Percentiles rank a stretch among this genome's conserved stretches.
Evolutionary conservation across 331 rosid species (phyloP).

Genomic region (Rhamnella rubrinervis): DNA sequence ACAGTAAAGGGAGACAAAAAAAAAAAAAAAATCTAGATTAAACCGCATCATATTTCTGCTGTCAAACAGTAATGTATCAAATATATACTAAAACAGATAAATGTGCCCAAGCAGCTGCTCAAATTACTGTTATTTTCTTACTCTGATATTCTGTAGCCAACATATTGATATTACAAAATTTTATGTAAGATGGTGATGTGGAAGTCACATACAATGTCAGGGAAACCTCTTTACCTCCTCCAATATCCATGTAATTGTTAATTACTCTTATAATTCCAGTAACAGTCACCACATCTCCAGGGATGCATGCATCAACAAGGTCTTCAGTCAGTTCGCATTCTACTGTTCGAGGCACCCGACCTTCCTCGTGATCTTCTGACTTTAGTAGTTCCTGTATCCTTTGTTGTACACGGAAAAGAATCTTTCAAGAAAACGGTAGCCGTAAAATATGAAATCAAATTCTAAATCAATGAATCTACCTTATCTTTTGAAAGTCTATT

Average conservation of each 20-base stretch:
- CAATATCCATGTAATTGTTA: constrained; percentile 92
- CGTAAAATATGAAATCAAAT: background rate
- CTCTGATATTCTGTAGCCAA: too few species aligned
- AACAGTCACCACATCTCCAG: constrained; percentile 96
- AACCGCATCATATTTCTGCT: too few species aligned
- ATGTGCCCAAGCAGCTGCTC: too few species aligned
- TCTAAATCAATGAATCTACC: constrained; percentile 36
- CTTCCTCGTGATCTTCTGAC: constrained; percentile 97
- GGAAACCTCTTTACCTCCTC: constrained; percentile 67
- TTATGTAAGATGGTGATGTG: background rate
- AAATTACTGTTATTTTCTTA: too few species aligned
- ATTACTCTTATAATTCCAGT: constrained; percentile 88
- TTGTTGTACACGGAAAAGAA: constrained; percentile 4
- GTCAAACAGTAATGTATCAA: too few species aligned
- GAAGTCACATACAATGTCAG: background rate
- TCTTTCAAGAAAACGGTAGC: background rate
- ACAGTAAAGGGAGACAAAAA: too few species aligned
- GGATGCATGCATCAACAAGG: constrained; percentile 93
- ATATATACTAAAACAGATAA: too few species aligned
- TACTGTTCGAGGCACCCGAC: constrained; percentile 93
- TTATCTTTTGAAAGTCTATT: constrained; percentile 89
- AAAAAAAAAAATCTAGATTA: too few species aligned
- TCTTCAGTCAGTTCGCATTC: constrained; percentile 91
- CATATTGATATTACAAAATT: too few species aligned
- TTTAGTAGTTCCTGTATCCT: constrained; percentile 83